Evolutionary conservation across 768 basidiomycete species (phyloP).

Genomic region (Panaeolus papilionaceus): DNA sequence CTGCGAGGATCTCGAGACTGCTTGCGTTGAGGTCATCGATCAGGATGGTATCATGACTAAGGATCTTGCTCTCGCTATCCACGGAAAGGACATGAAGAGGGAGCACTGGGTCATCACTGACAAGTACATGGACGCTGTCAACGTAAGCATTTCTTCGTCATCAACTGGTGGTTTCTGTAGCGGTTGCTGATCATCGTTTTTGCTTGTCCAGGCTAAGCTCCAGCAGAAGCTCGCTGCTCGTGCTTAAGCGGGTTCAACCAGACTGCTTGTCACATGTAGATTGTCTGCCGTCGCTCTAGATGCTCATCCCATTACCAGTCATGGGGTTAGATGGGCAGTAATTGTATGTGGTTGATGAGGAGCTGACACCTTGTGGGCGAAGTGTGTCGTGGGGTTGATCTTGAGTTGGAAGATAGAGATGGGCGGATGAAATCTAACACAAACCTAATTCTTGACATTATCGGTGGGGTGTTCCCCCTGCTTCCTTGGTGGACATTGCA

Average conservation of each 20-base stretch:
- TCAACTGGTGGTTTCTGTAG: constrained; percentile 2
- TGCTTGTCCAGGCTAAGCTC: constrained; percentile 43
- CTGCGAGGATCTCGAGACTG: constrained; percentile 79
- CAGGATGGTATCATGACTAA: constrained; percentile 94
- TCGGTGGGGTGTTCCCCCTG: not conserved
- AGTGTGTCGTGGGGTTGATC: not conserved
- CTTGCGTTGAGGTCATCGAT: constrained; percentile 93
- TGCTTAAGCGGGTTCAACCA: not conserved
- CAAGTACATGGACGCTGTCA: constrained; percentile 92
- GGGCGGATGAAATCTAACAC: constrained; percentile 6
- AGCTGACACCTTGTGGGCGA: not conserved
- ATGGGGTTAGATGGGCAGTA: not conserved
- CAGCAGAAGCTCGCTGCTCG: constrained; percentile 48
- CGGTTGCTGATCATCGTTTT: not conserved
- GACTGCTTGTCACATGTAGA: not conserved
- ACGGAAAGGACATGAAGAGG: constrained; percentile 89
- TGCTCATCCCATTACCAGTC: not conserved
- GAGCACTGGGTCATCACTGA: constrained; percentile 98
- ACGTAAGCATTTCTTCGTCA: constrained; percentile 54
- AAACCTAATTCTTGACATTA: constrained; percentile 6
- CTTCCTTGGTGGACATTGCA: not conserved
- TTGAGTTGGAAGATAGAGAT: not conserved
- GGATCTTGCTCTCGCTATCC: constrained; percentile 93
- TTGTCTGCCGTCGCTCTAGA: not conserved
- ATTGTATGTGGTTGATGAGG: not conserved